phyloP scores from a whole-genome alignment of 2,329 filamentous ascomycete species.

The Colletotrichum horii region DNA sequence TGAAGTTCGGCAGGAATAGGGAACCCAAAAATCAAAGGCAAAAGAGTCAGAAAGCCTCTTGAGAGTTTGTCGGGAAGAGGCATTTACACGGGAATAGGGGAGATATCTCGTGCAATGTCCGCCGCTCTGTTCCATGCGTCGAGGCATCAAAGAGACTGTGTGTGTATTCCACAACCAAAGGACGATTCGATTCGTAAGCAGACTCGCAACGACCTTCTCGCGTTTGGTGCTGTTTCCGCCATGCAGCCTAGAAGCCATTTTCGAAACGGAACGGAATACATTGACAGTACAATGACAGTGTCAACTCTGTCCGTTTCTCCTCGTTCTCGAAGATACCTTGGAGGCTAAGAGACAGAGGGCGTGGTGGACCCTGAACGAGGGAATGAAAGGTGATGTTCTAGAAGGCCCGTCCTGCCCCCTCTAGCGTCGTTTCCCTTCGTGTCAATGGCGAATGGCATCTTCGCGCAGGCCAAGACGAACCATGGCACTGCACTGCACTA shows the following conservation, averaged over 20 bases:
- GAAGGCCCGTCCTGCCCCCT: neutral
- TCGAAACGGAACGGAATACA: neutral
- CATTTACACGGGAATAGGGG: neutral
- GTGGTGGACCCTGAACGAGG: neutral
- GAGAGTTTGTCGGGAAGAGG: neutral
- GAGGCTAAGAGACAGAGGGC: neutral
- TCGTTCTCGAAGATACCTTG: neutral
- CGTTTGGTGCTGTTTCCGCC: neutral
- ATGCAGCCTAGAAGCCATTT: neutral
- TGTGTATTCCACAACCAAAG: neutral
- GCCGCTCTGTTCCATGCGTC: neutral
- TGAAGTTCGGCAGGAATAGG: neutral
- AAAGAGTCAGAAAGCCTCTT: neutral
- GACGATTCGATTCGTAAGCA: neutral
- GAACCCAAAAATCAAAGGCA: neutral
- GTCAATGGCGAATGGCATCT: neutral
- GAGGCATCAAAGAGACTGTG: neutral
- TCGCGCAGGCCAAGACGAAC: neutral
- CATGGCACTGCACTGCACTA: neutral
- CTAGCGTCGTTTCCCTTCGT: neutral
- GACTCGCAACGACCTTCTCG: neutral
- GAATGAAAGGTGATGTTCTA: neutral
- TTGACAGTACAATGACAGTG: neutral
- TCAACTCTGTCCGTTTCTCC: neutral
- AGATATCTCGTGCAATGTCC: neutral